A percentile compares a stretch with the other conserved stretches of the same genome.
Evolutionary conservation across 306 rosid species (phyloP).

Genomic region (Potentilla sterilis): DNA sequence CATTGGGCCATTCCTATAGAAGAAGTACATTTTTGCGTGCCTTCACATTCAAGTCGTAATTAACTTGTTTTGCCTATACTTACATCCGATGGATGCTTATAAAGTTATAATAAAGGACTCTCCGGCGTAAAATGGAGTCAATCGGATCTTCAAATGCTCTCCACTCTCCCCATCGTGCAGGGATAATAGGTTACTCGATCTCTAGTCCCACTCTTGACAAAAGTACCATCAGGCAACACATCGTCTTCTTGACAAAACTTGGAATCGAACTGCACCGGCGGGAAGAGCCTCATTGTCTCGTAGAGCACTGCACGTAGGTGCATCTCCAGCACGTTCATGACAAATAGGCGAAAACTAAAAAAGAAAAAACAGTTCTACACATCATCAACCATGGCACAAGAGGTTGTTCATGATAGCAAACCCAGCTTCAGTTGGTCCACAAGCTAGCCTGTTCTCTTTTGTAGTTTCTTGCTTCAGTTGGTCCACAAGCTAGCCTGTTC

Average conservation of each 20-base stretch:
- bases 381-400: neutral
- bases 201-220: slow-evolving; percentile 52
- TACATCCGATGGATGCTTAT: neutral
- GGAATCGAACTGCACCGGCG: slow-evolving; percentile 88
- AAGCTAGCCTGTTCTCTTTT: neutral
- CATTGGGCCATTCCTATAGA: neutral
- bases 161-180: slow-evolving; percentile 97
- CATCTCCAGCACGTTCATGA: slow-evolving; percentile 29
- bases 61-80: neutral
- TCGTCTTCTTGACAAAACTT: slow-evolving; percentile 69
- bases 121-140: slow-evolving; percentile 60
- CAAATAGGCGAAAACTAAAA: neutral
- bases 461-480: neutral
- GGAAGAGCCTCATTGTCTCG: slow-evolving; percentile 79
- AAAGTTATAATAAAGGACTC: no score
- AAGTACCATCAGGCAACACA: slow-evolving; percentile 75
- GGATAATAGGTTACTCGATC: slow-evolving; percentile 90
- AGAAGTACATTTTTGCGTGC: neutral
- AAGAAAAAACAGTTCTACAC: neutral
- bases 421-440: slow-evolving; percentile 1
- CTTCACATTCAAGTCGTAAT: neutral
- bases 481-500: no score
- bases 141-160: slow-evolving; percentile 69
- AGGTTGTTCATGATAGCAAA: neutral
- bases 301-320: slow-evolving; percentile 62